A percentile compares a stretch with the other conserved stretches of the same genome.
These are phyloP conservation scores for Microbotryomycetes sp. DNA, from an alignment of 1,284 basidiomycete genomes.

Conservation along the genomic window DNA sequence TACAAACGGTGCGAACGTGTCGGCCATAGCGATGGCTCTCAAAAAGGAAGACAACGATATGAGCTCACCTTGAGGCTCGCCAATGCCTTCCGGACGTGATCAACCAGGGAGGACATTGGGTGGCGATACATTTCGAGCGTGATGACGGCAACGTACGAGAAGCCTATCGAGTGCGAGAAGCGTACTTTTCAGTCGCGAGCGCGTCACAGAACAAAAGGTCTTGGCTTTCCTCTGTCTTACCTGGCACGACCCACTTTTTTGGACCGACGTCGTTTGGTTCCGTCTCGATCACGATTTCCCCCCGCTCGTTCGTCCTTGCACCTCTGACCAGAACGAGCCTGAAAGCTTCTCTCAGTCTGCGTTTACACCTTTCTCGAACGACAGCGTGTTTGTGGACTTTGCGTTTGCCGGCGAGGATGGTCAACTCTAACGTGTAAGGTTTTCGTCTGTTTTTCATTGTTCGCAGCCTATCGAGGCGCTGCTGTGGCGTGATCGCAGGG, in stretches of 20 bases:
- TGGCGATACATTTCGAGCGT: conserved; percentile 25
- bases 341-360: conserved; percentile 24
- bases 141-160: conserved; percentile 19
- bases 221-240: conserved; percentile 2
- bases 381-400: conserved; percentile 28
- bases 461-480: background rate
- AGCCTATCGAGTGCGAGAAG: conserved; percentile 4
- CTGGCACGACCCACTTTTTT: conserved; percentile 26
- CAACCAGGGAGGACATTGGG: conserved; percentile 23
- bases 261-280: conserved; percentile 9
- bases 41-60: background rate
- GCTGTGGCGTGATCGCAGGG: background rate
- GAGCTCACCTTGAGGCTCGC: conserved; percentile 13
- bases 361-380: conserved; percentile 19
- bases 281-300: background rate
- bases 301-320: background rate
- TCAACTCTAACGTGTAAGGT: conserved; percentile 28
- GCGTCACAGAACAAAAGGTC: too few relatives aligned
- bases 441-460: background rate
- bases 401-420: conserved; percentile 24
- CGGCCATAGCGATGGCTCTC: background rate
- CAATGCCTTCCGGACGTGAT: conserved; percentile 10
- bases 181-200: background rate
- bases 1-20: background rate
- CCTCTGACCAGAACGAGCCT: conserved; percentile 27